phyloP scores from a whole-genome alignment of 768 basidiomycete species.

The Termitomyces sp. region DNA sequence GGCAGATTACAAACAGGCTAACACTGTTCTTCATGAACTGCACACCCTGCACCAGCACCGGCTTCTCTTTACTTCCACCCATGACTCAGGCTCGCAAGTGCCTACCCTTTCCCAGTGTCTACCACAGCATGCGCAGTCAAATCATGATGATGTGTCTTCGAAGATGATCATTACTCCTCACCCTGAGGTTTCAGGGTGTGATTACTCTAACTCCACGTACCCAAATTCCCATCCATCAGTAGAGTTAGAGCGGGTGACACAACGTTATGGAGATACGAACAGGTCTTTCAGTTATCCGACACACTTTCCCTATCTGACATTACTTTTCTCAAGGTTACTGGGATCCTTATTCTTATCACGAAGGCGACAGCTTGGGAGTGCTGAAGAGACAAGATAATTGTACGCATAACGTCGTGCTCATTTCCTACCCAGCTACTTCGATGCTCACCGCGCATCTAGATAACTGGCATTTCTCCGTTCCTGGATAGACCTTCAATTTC shows the following conservation, averaged over 20 bases:
- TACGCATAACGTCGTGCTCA: neutral
- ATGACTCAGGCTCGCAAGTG: neutral
- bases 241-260: constrained; percentile 44
- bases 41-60: constrained; percentile 69
- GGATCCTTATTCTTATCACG: constrained; percentile 66
- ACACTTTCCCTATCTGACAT: neutral
- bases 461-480: neutral
- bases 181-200: constrained; percentile 4
- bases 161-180: constrained; percentile 2
- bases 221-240: neutral
- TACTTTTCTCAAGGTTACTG: constrained; percentile 43
- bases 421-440: no score
- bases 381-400: constrained; percentile 7
- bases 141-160: neutral
- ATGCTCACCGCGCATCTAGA: neutral
- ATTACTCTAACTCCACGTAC: neutral
- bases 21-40: constrained; percentile 65
- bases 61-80: constrained; percentile 36
- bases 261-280: constrained; percentile 64
- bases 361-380: constrained; percentile 33
- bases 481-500: neutral
- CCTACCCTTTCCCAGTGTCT: neutral
- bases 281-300: constrained; percentile 34
- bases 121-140: neutral
- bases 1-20: constrained; percentile 56